Evolutionary conservation across 2,329 filamentous ascomycete species (phyloP).

Genomic region (Arthrobotrys entomopaga): DNA sequence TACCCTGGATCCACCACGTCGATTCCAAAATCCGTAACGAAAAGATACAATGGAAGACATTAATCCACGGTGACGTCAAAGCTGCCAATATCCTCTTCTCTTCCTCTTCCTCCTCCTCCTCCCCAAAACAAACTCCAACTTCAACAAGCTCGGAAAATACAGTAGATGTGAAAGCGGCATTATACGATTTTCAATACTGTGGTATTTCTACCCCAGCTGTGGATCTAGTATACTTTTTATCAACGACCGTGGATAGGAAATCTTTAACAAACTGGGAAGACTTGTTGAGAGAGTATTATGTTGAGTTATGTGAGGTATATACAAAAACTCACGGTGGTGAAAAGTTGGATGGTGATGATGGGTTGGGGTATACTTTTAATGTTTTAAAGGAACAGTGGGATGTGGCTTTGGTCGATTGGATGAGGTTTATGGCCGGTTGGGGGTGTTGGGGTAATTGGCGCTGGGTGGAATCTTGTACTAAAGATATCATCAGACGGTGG

Average conservation of each 20-base stretch:
- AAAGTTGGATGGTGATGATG: slow-evolving; percentile 57
- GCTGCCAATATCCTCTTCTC: slow-evolving; percentile 73
- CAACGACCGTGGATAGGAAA: slow-evolving; percentile 61
- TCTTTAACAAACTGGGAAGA: slow-evolving; percentile 65
- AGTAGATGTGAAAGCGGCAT: slow-evolving; percentile 66
- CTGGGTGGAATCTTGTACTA: slow-evolving; percentile 48
- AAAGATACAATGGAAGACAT: slow-evolving; percentile 67
- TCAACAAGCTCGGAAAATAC: slow-evolving; percentile 57
- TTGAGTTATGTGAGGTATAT: slow-evolving; percentile 38
- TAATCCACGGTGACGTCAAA: slow-evolving; percentile 76
- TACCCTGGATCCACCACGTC: slow-evolving; percentile 65
- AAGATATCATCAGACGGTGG: slow-evolving; percentile 44
- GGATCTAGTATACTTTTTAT: slow-evolving; percentile 68
- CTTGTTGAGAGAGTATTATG: slow-evolving; percentile 67
- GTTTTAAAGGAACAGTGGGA: slow-evolving; percentile 72
- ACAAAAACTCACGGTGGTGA: slow-evolving; percentile 9
- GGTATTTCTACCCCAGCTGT: slow-evolving; percentile 73
- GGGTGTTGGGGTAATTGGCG: slow-evolving; percentile 57
- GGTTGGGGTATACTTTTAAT: slow-evolving; percentile 67
- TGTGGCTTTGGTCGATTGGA: slow-evolving; percentile 74
- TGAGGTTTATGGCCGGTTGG: slow-evolving; percentile 60
- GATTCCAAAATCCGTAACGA: slow-evolving; percentile 68
- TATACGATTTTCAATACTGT: slow-evolving; percentile 77
- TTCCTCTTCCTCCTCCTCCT: too few relatives aligned
- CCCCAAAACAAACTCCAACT: slow-evolving; percentile 60